Evolutionary conservation across 768 basidiomycete genomes (phyloP).

Genomic region (Jaapia argillacea): DNA sequence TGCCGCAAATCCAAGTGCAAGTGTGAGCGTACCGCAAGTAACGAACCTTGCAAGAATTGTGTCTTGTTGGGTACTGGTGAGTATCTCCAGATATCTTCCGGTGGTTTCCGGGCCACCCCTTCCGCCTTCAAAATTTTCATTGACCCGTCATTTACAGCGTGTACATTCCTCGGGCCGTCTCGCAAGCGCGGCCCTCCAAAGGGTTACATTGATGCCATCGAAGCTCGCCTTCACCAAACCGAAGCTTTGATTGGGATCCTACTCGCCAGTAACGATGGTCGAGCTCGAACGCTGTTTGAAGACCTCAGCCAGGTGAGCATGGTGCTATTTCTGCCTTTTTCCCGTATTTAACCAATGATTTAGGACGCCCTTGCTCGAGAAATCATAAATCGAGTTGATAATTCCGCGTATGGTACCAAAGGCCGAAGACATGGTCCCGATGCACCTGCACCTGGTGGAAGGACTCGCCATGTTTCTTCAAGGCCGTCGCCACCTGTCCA

Average conservation of each 20-base stretch:
- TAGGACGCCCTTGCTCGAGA: conserved; percentile 74
- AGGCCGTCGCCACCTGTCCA: not conserved
- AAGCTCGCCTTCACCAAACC: conserved; percentile 83
- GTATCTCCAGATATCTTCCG: conserved; percentile 11
- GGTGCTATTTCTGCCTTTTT: conserved; percentile 1
- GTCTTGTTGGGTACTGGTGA: conserved; percentile 61
- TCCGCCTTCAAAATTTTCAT: not conserved
- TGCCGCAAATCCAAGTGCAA: conserved; percentile 73
- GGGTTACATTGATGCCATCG: conserved; percentile 92
- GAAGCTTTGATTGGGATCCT: conserved; percentile 84
- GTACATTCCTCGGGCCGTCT: conserved; percentile 72
- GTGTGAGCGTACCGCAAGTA: conserved; percentile 58
- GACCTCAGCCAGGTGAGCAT: conserved; percentile 24
- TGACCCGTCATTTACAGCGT: conserved; percentile 31
- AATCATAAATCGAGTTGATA: conserved; percentile 75
- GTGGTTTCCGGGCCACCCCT: conserved; percentile 1
- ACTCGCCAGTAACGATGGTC: conserved; percentile 35
- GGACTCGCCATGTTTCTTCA: not conserved
- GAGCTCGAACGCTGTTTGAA: conserved; percentile 27
- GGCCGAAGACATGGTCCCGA: conserved; percentile 45
- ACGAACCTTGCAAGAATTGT: conserved; percentile 69
- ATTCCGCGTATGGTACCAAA: conserved; percentile 67
- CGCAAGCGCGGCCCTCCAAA: conserved; percentile 84
- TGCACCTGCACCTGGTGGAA: conserved; percentile 5
- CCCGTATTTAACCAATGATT: not conserved